A percentile compares a stretch with the other conserved stretches of the same genome.
These are phyloP conservation scores for Emydomyces testavorans DNA, from an alignment of 2,329 filamentous ascomycete genomes.

Conservation along the genomic window DNA sequence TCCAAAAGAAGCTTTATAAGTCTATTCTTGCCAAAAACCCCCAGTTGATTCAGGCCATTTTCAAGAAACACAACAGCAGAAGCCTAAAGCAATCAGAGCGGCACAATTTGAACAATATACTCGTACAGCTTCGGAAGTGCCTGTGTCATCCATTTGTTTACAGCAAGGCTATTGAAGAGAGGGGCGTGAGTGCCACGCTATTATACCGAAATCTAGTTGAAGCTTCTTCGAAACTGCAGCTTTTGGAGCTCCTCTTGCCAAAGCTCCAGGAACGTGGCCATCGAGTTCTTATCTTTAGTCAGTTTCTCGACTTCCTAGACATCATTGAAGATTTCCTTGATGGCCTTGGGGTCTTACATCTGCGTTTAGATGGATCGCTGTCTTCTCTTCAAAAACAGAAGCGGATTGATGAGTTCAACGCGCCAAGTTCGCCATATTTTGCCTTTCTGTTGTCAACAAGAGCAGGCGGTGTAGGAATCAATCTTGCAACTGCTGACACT, in stretches of 20 bases:
- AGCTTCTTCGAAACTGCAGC: constrained; percentile 76
- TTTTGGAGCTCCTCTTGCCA: constrained; percentile 75
- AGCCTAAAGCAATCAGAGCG: constrained; percentile 56
- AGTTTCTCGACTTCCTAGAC: constrained; percentile 77
- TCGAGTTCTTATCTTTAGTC: constrained; percentile 87
- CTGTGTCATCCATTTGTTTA: constrained; percentile 95
- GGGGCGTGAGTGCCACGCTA: constrained; percentile 47
- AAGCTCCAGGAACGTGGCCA: constrained; percentile 78
- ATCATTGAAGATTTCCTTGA: constrained; percentile 85
- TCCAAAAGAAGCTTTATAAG: constrained; percentile 91
- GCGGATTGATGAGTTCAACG: constrained; percentile 88
- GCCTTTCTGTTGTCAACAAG: constrained; percentile 88
- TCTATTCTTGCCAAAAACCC: constrained; percentile 87
- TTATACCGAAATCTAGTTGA: constrained; percentile 76
- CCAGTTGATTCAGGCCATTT: constrained; percentile 75
- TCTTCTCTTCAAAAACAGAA: constrained; percentile 80
- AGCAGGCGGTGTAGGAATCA: constrained; percentile 93
- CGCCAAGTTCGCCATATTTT: constrained; percentile 68
- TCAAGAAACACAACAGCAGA: constrained; percentile 50
- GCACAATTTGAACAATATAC: constrained; percentile 78
- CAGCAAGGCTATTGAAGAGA: constrained; percentile 79
- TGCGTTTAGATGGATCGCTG: constrained; percentile 76
- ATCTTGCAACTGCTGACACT: constrained; percentile 89
- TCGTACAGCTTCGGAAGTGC: constrained; percentile 90
- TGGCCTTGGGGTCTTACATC: constrained; percentile 59